These are phyloP conservation scores for Pugionium dolabratum DNA, from an alignment of 345 rosid species.

Conservation along the genomic window DNA sequence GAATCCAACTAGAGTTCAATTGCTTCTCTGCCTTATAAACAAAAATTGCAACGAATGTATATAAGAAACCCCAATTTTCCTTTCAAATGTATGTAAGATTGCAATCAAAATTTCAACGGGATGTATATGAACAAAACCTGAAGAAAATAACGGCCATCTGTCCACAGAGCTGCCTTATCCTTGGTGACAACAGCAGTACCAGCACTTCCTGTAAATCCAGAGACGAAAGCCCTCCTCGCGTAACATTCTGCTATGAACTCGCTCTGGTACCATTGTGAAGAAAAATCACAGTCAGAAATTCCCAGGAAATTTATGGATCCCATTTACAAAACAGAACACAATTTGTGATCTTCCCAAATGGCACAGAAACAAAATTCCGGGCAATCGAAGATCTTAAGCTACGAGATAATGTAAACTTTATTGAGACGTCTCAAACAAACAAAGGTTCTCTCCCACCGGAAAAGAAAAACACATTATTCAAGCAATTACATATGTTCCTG, in stretches of 20 bases:
- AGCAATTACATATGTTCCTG: background rate
- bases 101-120: background rate
- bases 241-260: conserved; percentile 97
- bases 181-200: conserved; percentile 88
- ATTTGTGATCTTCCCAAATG: background rate
- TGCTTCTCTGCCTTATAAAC: conserved; percentile 80
- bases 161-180: conserved; percentile 95
- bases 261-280: conserved; percentile 50
- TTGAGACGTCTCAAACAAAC: background rate
- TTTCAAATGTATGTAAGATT: background rate
- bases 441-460: background rate
- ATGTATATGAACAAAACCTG: conserved; percentile 55
- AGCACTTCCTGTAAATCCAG: conserved; percentile 94
- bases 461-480: background rate
- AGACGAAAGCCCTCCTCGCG: conserved; percentile 74
- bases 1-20: conserved; percentile 75
- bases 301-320: background rate
- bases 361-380: background rate
- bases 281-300: conserved; percentile 11
- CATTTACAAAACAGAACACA: background rate
- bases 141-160: conserved; percentile 96
- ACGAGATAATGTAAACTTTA: background rate
- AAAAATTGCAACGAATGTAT: background rate
- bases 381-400: background rate
- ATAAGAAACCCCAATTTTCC: conserved; percentile 13